Evolutionary conservation across 208 protist genomes (phyloP), one percentile per base, ranked within the genome.

Genomic region (Herpetomonas samuelpessoai): DNA sequence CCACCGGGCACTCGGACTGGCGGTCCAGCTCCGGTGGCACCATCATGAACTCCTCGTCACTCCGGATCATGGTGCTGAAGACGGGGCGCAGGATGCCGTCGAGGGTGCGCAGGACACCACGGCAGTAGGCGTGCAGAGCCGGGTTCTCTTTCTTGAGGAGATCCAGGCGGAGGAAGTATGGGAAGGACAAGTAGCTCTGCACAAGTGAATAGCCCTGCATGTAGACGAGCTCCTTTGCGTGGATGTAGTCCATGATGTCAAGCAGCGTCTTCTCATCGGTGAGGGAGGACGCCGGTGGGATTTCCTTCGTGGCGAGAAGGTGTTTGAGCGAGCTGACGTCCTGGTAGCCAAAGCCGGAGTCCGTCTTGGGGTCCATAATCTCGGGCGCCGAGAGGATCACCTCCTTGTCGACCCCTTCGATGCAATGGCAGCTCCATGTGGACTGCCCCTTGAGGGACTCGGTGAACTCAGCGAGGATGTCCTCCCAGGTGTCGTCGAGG

Each of bases 321-420:
- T 64, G 41, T 21, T 82, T 46, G 29, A 93, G 74, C 12, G 83
- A 91, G 54, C 60, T 50, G 18, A 86, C 62, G 9, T 50, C 30
- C 35, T 74, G 65, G 75, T 69, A 88, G 51, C 79, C 79, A 50
- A 79, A 87, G 51, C 83, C 80, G 12, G 83, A 74, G 67, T 93
- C 87, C 54, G 87, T 93, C 74, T 93, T 90, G 54, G 83, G 69
- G 65, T 93, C 87, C 87, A 93, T 91, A 46, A 93, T 76, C 71
- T 93, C 87, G 6, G 83, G 83, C 0, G 87, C 83, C 0, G 81
- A 85, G 3, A 93, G 74, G 47, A 93, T 84, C 47, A 80, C 62
- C 65, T 93, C 87, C 67, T 81, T 79, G 58, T 93, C 74, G 3
- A 88, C 71, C 41, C 76, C 81, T 0, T 68, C 74, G 48, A 81